A percentile compares a stretch with the other conserved stretches of the same genome.
Evolutionary conservation across 768 basidiomycete genomes (phyloP).

Genomic region (Podaxis mareebaensis): DNA sequence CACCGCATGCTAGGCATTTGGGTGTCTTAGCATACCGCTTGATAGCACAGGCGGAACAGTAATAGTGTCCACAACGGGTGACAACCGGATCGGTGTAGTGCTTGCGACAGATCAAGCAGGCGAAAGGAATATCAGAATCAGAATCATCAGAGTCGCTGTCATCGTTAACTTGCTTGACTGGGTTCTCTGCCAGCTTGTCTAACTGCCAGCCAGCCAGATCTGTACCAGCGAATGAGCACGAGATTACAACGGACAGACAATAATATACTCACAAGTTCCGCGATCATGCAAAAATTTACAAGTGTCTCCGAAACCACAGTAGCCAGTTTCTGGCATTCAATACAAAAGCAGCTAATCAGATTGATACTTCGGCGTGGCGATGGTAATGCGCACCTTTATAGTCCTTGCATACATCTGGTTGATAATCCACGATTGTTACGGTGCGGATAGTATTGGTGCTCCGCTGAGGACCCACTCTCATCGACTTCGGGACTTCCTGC

Average conservation of each 20-base stretch:
- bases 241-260: not conserved
- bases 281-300: slow-evolving; percentile 99
- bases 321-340: slow-evolving; percentile 81
- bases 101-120: slow-evolving; percentile 96
- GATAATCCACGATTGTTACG: slow-evolving; percentile 95
- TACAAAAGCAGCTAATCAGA: slow-evolving; percentile 12
- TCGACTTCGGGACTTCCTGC: slow-evolving; percentile 83
- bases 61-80: slow-evolving; percentile 96
- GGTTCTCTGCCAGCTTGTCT: slow-evolving; percentile 85
- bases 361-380: slow-evolving; percentile 11
- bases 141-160: slow-evolving; percentile 64
- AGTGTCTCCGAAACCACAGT: slow-evolving; percentile 98
- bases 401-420: slow-evolving; percentile 99
- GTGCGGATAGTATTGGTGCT: slow-evolving; percentile 83
- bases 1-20: slow-evolving; percentile 93
- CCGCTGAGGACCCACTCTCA: slow-evolving; percentile 82
- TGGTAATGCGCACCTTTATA: slow-evolving; percentile 80
- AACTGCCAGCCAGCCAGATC: slow-evolving; percentile 99
- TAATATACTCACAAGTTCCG: slow-evolving; percentile 74
- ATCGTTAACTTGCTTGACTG: slow-evolving; percentile 62
- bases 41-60: slow-evolving; percentile 93
- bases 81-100: slow-evolving; percentile 94
- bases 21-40: slow-evolving; percentile 92
- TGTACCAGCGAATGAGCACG: slow-evolving; percentile 29
- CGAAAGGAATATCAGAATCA: slow-evolving; percentile 92